Base-by-base conservation (phyloP, 73 alveolate genomes). In the Paramecium biaurelia region DNA sequence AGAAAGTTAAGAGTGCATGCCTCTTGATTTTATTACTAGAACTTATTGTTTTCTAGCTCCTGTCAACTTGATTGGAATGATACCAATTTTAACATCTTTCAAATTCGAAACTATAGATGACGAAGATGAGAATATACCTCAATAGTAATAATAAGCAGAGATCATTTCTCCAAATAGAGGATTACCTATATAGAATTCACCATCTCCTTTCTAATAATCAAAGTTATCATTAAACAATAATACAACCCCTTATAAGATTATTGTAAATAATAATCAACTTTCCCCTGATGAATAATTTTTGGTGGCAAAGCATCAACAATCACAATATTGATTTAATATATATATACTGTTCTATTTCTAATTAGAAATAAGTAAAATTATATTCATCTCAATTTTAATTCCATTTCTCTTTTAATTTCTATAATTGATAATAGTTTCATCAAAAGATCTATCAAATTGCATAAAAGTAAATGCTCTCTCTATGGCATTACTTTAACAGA, bases 1-100 rank as follows among this genome's bases (percentile, higher is more conserved):
- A 8, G 90, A 79, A 45, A 45, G 28, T 26, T 30, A 63, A 3
- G 23, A 26, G 6, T 63, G 84, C 12, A 63, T 63, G 84, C 49
- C 84, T 26, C 45, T 72, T 28, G 86, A 72, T 72, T 72, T 72
- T 37, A 72, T 72, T 15, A 72, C 63, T 1, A 72, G 86, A 72
- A 72, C 86, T 20, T 72, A 72, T 37, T 72, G 86, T 72, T 72
- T 35, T 37, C 18, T 72, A 26, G 86, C 86, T 35, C 86, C 86
- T 15, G 58, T 72, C 18, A 72, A 32, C 7, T 37, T 72, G 10
- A 14, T 72, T n/a, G 86, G 86, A 14, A 38, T 72, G 59, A 35
- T 72, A 15, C 86, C 86, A 34, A 72, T 72, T n/a, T 9, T 72
- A 20, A 67, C 86, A 15, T 72, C 86, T 28, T 72, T 72, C 26